phyloP scores from a whole-genome alignment of 2,329 filamentous ascomycete genomes.

The Seiridium unicorne region DNA sequence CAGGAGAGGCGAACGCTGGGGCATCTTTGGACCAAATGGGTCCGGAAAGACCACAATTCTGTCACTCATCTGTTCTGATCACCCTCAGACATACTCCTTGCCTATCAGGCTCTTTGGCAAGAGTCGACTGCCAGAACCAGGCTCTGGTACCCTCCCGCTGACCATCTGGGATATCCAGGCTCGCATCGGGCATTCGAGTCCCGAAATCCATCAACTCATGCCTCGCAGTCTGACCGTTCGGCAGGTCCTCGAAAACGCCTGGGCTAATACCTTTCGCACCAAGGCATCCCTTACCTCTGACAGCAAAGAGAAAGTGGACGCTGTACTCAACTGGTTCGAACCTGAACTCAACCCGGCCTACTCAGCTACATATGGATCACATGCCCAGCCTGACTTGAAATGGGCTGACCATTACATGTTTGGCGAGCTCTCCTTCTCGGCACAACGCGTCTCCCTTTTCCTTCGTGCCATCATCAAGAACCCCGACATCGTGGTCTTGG shows the following conservation, averaged over 20 bases:
- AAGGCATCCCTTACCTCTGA: constrained; percentile 62
- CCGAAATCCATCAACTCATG: constrained; percentile 92
- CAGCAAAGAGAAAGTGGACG: constrained; percentile 61
- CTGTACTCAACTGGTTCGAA: constrained; percentile 74
- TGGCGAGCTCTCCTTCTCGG: constrained; percentile 73
- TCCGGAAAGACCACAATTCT: constrained; percentile 95
- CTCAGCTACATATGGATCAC: constrained; percentile 15
- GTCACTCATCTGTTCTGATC: constrained; percentile 90
- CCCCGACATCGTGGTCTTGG: constrained; percentile 78
- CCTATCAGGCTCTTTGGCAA: constrained; percentile 85
- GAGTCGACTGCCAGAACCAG: constrained; percentile 72
- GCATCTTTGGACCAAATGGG: constrained; percentile 89
- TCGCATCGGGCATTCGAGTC: constrained; percentile 88
- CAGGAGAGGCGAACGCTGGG: constrained; percentile 81
- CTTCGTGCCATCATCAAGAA: constrained; percentile 77
- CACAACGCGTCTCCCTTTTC: constrained; percentile 83
- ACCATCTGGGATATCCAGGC: constrained; percentile 92
- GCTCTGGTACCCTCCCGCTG: constrained; percentile 65
- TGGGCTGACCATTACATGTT: constrained; percentile 72
- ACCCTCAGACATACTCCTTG: constrained; percentile 89
- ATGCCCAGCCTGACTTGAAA: constrained; percentile 28
- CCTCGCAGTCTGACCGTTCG: constrained; percentile 73
- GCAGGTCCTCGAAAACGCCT: constrained; percentile 78
- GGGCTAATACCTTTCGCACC: constrained; percentile 81
- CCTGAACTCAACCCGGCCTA: constrained; percentile 66